Base-by-base conservation (phyloP, 106 monocot genomes). In the Gastrodia elata region DNA sequence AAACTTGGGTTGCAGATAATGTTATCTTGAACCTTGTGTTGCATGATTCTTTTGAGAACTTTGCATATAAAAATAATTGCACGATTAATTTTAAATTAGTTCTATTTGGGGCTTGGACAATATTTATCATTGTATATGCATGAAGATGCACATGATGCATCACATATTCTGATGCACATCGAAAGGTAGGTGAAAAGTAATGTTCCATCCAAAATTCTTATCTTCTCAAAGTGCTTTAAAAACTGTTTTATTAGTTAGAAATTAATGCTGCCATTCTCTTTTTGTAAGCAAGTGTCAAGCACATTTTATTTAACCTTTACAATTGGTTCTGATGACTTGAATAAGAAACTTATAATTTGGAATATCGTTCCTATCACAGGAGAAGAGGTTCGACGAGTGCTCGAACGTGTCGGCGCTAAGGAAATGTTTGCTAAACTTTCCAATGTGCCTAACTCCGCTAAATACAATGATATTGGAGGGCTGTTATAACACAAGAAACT, bases 291-390 rank as follows among this genome's bases (percentile, higher is more conserved):
- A 93, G 82, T 97, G 10, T 93, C 97, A 32, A 93, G 93, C 77
- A 91, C 97, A 68, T 97, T 93, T 79, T 91, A 90, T 78, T 97
- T 97, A 84, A 97, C 93, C 15, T 97, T 93, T 77, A 93, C 93
- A 4, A 86, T 90, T 33, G 74, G 68, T 30, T 71, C 68, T 8
- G 84, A 92, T 42, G 76, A 78, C 35, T 68, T 88, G 80, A 84
- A 83, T 64, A 91, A 97, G 20, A 90, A 88, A 10, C 37, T 86
- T 73, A 80, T 71, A 76, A 91, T 97, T 32, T 80, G 90, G 38
- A 93, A 86, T 73, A 93, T 97, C 4, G 93, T 97, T 76, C 97
- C 97, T 8, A 86, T 88, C 6, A 93, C 93, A 18, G 97, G 93
- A 83, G 97, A 97, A 69, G 97, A 97, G 70, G 90, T 93, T 24